Percentiles rank a stretch among this genome's conserved stretches.
Conservation (phyloP, 768 basidiomycete species). For the Psilocybe azurescens region DNA sequence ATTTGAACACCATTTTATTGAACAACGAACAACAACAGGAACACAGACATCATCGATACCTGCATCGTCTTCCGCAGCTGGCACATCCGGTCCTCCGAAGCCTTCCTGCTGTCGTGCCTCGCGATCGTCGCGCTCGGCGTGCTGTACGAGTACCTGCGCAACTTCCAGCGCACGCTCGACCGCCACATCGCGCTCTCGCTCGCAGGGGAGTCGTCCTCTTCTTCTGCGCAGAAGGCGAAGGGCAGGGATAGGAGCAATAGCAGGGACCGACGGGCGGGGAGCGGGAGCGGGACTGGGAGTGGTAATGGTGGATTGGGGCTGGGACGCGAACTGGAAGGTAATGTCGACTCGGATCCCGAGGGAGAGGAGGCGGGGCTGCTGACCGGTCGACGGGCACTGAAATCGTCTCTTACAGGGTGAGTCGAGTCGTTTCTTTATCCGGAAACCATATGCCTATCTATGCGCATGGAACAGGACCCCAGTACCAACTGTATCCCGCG, state of each 20-base stretch:
- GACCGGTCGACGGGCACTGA: slow-evolving; percentile 48
- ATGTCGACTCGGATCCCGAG: slow-evolving; percentile 1
- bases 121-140: slow-evolving; percentile 70
- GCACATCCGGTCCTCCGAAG: slow-evolving; percentile 65
- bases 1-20: too few species aligned
- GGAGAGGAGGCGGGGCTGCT: slow-evolving; percentile 61
- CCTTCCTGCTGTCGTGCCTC: slow-evolving; percentile 69
- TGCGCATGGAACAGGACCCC: slow-evolving; percentile 41
- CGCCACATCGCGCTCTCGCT: slow-evolving; percentile 56
- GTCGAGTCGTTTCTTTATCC: too few species aligned
- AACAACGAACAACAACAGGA: slow-evolving; percentile 46
- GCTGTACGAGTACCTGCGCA: slow-evolving; percentile 82
- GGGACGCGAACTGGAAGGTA: slow-evolving; percentile 42
- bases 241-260: slow-evolving; percentile 33
- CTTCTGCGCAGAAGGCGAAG: slow-evolving; percentile 49
- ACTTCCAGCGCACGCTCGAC: slow-evolving; percentile 65
- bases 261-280: slow-evolving; percentile 22
- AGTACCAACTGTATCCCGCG: slow-evolving; percentile 54
- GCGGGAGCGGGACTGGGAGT: too few species aligned
- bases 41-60: slow-evolving; percentile 78
- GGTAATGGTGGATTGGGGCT: slow-evolving; percentile 32
- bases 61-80: slow-evolving; percentile 83
- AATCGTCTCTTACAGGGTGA: slow-evolving; percentile 47
- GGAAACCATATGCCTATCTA: neutral
- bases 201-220: slow-evolving; percentile 33